Evolutionary conservation across 345 rosid species (phyloP), one percentile per base, ranked within the genome.

Genomic region (Hibiscus trionum): DNA sequence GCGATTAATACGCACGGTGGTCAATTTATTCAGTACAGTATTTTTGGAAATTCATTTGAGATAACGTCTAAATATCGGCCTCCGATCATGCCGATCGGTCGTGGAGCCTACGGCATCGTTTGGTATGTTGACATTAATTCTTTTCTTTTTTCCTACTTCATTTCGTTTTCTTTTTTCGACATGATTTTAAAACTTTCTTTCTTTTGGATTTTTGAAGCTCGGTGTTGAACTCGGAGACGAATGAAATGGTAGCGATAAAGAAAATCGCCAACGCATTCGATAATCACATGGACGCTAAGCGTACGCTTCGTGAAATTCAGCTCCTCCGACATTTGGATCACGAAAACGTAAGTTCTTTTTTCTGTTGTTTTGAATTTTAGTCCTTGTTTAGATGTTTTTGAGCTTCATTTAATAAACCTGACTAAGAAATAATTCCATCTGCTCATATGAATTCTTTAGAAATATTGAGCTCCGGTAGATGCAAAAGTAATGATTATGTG

Each of bases 251-350:
- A 12, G 99, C 99, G 73, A 78, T 95, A 65, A 95, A 95, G 94
- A 93, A 95, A 86, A 95, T 95, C 27, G 93, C 97, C 0, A 88
- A 88, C 75, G 98, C 98, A 47, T 93, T 96, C 64, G 99, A 93
- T 74, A 93, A 91, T 61, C 84, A 88, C 77, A 93, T 91, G 98
- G 99, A 96, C 62, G 93, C 98, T 19, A 93, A 96, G 80, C 99
- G 99, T n/a, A 93, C 99, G 56, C 99, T 93, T 76, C 94, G 98
- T 11, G 99, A 96, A 78, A 96, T 93, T 61, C 93, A 89, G 86
- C 93, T 96, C 61, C 89, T 96, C 71, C 93, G 89, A 37, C 99
- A 96, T 80, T 82, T 96, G 17, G 94, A 91, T 85, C 98, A 93
- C 68, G 99, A 96, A 79, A 96, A 93, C 73, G 99, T 96, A 35